These are phyloP conservation scores for Entomortierella beljakovae DNA, from an alignment of 192 early-diverging fungal species.

Conservation along the genomic window DNA sequence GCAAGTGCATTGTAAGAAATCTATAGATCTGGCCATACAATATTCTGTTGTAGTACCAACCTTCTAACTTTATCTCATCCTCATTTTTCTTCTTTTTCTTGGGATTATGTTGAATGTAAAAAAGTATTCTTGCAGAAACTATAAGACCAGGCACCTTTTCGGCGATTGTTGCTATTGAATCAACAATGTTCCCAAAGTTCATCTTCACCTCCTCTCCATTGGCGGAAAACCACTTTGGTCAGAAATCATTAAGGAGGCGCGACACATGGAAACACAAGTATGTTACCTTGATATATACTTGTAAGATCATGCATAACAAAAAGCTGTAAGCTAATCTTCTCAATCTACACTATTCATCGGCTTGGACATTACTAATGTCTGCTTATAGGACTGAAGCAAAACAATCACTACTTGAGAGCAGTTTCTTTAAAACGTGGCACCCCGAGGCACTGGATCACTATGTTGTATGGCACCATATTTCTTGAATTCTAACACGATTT, in stretches of 20 bases:
- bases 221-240: slow-evolving; percentile 8
- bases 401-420: slow-evolving; percentile 22
- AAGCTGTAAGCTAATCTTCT: no score
- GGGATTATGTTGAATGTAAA: no score
- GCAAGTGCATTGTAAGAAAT: slow-evolving; percentile 47
- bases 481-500: not conserved
- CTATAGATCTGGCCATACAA: no score
- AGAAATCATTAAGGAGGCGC: slow-evolving; percentile 51
- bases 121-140: slow-evolving; percentile 40
- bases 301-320: no score
- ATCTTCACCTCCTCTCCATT: slow-evolving; percentile 15
- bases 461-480: slow-evolving; percentile 56
- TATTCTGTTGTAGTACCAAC: no score
- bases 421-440: slow-evolving; percentile 59
- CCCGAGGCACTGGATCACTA: slow-evolving; percentile 64
- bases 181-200: slow-evolving; percentile 36
- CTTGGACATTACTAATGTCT: not conserved
- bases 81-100: no score
- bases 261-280: slow-evolving; percentile 63
- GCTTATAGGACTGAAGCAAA: slow-evolving; percentile 14
- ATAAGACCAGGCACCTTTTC: slow-evolving; percentile 48
- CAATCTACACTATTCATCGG: no score
- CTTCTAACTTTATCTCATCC: not conserved
- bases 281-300: no score
- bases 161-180: slow-evolving; percentile 48